Evolutionary conservation across 768 basidiomycete genomes (phyloP), one percentile per base, ranked within the genome.

Genomic region (Lentinus brumalis): DNA sequence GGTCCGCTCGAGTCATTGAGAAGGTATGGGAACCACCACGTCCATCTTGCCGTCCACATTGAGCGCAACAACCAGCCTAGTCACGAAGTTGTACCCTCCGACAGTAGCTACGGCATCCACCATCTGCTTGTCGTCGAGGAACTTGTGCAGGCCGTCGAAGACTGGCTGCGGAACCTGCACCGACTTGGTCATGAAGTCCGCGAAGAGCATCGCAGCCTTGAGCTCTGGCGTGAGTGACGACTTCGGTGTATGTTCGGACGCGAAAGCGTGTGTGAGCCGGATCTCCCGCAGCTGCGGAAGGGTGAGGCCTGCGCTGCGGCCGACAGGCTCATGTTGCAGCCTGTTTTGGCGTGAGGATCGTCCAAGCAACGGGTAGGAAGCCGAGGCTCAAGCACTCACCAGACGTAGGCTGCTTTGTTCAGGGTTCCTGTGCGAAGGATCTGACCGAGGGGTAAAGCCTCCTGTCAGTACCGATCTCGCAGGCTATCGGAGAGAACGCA

Each of bases 261-360:
- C 40, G 60, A 69, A 60, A 8, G 70, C 54, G 31, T 68, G 65
- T 9, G 69, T 62, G 30, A 67, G 53, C 49, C 73, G 67, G 53
- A 76, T 66, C 46, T 67, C 65, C 31, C 61, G 60, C 41, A 75
- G 69, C 51, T 76, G 71, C 8, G 67, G 71, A 41, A 70, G 68
- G 15, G 73, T 73, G 16, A 75, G 58, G 35, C 74, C 74, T 5
- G 61, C 75, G 32, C 61, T 49, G 29, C 73, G 67, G n/a, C 66
- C 74, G 40, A 71, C 67, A 29, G 72, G 66, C 50, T 74, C 72
- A 64, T 76, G 75, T 52, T 73, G 71, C 38, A 73, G 31, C 74
- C 74, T 71, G 46, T 41, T 2, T n/a, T 9, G 16, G 50, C 21
- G 30, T 39, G 50, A 16, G n/a, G 5, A 31, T 26, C 3, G 18